Evolutionary conservation across 2,329 filamentous ascomycete genomes (phyloP).

Genomic region (Aspergillus texensis): DNA sequence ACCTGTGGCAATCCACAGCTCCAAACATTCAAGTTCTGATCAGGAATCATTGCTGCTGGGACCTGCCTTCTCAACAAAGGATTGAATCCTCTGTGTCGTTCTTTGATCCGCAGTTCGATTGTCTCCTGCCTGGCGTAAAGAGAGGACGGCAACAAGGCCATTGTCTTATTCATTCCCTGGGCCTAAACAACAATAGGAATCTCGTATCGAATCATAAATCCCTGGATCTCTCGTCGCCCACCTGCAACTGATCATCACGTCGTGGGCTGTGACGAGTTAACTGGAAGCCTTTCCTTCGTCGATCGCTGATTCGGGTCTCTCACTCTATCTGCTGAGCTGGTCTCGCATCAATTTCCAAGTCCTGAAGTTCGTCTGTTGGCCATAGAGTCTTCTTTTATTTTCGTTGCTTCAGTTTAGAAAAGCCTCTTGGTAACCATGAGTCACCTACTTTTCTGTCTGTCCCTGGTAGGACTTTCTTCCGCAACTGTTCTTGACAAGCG

Average conservation of each 20-base stretch:
- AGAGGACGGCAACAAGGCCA: slow-evolving; percentile 5
- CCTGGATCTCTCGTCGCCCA: background rate
- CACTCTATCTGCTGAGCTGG: slow-evolving; percentile 29
- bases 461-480: slow-evolving; percentile 32
- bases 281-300: background rate
- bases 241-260: background rate
- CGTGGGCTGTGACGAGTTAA: background rate
- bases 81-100: background rate
- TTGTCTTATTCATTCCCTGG: slow-evolving; percentile 4
- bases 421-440: slow-evolving; percentile 22
- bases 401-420: background rate
- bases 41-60: background rate
- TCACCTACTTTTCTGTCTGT: slow-evolving; percentile 24
- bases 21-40: slow-evolving; percentile 1
- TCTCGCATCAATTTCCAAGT: slow-evolving; percentile 27
- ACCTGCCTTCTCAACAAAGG: background rate
- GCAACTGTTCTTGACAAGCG: slow-evolving; percentile 33
- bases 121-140: background rate
- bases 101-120: background rate
- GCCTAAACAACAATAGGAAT: background rate
- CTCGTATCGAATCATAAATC: background rate
- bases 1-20: slow-evolving; percentile 10
- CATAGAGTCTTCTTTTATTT: slow-evolving; percentile 1
- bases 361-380: background rate
- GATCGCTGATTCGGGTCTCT: slow-evolving; percentile 9